phyloP scores from a whole-genome alignment of 2,329 filamentous ascomycete genomes.

The Neurospora crassa region DNA sequence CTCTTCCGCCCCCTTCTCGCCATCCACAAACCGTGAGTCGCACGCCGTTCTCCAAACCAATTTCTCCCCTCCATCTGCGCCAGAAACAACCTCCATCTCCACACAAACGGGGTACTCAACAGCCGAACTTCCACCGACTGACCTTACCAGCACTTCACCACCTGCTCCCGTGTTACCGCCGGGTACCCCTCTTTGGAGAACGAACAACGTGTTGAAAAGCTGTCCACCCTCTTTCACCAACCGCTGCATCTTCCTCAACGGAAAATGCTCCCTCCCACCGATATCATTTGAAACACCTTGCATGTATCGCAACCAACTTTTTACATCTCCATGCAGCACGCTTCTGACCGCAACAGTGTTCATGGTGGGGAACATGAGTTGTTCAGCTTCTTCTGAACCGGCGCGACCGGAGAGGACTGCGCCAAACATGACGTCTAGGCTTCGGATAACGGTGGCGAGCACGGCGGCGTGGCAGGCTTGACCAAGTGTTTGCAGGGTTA shows the following conservation, averaged over 20 bases:
- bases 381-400: slow-evolving; percentile 57
- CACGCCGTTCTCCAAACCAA: slow-evolving; percentile 67
- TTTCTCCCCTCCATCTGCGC: slow-evolving; percentile 22
- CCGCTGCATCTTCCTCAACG: slow-evolving; percentile 59
- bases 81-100: slow-evolving; percentile 55
- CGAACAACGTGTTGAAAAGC: slow-evolving; percentile 48
- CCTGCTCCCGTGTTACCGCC: neutral
- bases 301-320: slow-evolving; percentile 59
- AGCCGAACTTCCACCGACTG: slow-evolving; percentile 52
- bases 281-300: slow-evolving; percentile 60
- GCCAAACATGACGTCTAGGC: slow-evolving; percentile 72
- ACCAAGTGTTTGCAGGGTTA: slow-evolving; percentile 69
- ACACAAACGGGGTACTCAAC: slow-evolving; percentile 77
- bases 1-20: slow-evolving; percentile 28
- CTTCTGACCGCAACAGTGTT: slow-evolving; percentile 73
- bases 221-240: slow-evolving; percentile 27
- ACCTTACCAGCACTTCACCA: slow-evolving; percentile 42
- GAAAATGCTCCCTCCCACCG: slow-evolving; percentile 65
- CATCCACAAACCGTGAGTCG: slow-evolving; percentile 44
- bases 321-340: slow-evolving; percentile 58
- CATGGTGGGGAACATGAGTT: slow-evolving; percentile 79
- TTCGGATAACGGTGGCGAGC: slow-evolving; percentile 51
- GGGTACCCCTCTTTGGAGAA: slow-evolving; percentile 35
- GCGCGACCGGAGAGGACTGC: slow-evolving; percentile 71
- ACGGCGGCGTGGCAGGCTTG: slow-evolving; percentile 69